Base-by-base conservation (phyloP, 257 asterid genomes). In the Gentiana macrophylla region DNA sequence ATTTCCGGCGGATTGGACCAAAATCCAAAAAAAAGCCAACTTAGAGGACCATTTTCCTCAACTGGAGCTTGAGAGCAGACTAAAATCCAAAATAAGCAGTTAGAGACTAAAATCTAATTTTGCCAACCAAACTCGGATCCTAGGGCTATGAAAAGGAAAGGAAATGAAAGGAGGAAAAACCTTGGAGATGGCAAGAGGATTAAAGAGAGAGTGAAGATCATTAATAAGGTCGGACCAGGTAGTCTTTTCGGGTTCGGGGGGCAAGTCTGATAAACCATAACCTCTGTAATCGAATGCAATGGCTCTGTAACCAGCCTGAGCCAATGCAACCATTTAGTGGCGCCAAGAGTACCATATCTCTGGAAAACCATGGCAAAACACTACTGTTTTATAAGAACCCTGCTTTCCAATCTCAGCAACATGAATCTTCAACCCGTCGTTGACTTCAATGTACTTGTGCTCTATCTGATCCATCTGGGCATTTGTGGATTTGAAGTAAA, bases 211-310 rank as follows among this genome's bases (percentile, higher is more conserved):
- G 49, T 59, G 52, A 52, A 78, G 64, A 65, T 83, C 86, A 36
- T 73, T 63, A 1, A 66, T 33, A 50, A 80, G 34, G 45, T 77
- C 88, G 36, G 79, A 12, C 52, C 8, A 71, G 7, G 83, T 64
- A 72, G 92, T 55, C 10, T 77, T 68, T 2, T 65, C 77, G 37
- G 83, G 80, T 37, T 66, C 60, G 4, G 77, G 72, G 7, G 84
- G 78, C 34, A 70, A 72, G 12, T 80, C 87, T 45, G 84, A 77
- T 12, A 74, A 67, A 11, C 92, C 92, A 68, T 83, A 83, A 11
- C 88, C 80, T 76, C 77, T 61, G 62, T 61, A 62, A 71, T 71
- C 72, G 53, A 62, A 63, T 32, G 77, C 65, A 57, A 71, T 62
- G 49, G 63, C 72, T 62, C 77, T 66, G 43, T 60, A 66, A 6